A percentile compares a stretch with the other conserved stretches of the same genome.
Evolutionary conservation across 176 grass and related monocot genomes (phyloP).

Genomic region (Hordeum vulgare): DNA sequence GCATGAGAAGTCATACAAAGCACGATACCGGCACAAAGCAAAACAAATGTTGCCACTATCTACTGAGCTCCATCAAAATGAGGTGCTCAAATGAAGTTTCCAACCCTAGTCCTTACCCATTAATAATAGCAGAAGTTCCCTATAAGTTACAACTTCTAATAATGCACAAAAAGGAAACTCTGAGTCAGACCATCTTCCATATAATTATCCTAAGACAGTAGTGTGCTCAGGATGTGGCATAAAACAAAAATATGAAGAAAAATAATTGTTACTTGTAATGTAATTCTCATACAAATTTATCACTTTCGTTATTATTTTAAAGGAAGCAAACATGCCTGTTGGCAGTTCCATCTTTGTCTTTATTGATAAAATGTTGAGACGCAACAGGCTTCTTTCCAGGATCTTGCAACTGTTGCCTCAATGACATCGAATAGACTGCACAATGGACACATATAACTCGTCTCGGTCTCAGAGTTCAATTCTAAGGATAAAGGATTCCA

Average conservation of each 20-base stretch:
- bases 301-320: neutral
- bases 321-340: slow-evolving; percentile 70
- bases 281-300: neutral
- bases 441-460: slow-evolving; percentile 1
- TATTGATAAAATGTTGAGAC: slow-evolving; percentile 90
- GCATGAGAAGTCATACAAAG: neutral
- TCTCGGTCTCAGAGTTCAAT: neutral
- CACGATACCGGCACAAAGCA: neutral
- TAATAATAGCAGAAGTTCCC: neutral
- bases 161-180: neutral
- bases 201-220: neutral
- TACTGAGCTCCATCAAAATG: neutral
- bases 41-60: neutral
- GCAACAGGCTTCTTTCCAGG: slow-evolving; percentile 71
- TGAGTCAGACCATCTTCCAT: neutral
- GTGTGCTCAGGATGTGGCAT: neutral
- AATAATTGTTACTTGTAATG: neutral
- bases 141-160: neutral
- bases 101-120: neutral
- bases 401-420: slow-evolving; percentile 98
- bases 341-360: slow-evolving; percentile 67
- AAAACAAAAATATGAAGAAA: neutral
- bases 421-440: slow-evolving; percentile 87
- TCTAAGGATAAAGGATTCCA: slow-evolving; percentile 1
- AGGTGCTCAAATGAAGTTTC: neutral